Percentiles rank a stretch among this genome's conserved stretches.
Evolutionary conservation across 176 grass and related monocot genomes (phyloP).

Genomic region (Aegilops tauschii): DNA sequence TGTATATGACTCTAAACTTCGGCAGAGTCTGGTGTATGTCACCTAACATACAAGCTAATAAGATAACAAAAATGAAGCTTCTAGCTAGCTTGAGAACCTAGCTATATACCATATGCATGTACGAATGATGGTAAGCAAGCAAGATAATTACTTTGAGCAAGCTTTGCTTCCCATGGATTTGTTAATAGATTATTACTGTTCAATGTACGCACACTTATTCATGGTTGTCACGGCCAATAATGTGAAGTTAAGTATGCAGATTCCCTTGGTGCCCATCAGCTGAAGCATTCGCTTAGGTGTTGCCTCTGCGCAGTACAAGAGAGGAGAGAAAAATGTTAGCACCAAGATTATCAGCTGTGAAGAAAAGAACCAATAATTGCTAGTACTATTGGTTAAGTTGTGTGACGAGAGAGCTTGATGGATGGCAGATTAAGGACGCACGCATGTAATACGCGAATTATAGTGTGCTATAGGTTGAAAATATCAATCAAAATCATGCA

Average conservation of each 20-base stretch:
- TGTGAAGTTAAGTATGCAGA: conserved; percentile 31
- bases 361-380: no score
- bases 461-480: no score
- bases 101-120: background rate
- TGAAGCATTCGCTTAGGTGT: conserved; percentile 87
- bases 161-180: background rate
- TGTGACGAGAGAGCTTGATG: no score
- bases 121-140: background rate
- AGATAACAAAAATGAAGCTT: conserved; percentile 12
- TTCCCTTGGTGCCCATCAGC: conserved; percentile 57
- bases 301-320: conserved; percentile 50
- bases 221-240: background rate
- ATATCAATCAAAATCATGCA: no score
- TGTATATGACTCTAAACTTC: conserved; percentile 14
- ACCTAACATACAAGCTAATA: conserved; percentile 8
- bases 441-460: no score
- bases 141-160: no score
- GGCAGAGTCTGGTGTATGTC: background rate
- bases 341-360: no score
- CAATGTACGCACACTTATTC: background rate
- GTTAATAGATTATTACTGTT: background rate
- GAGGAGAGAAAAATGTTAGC: background rate
- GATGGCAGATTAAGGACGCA: no score
- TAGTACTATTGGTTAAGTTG: no score
- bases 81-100: background rate